phyloP scores from a whole-genome alignment of 78 protist genomes.

The Dictyostelium discoideum region dicty_2.7 NC_007088.5:4414501-4415000 shows the following conservation, averaged over 20 bases:
- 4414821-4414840: neutral
- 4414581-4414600: neutral
- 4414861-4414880: too few species aligned
- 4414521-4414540: neutral
- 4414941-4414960: too few species aligned
- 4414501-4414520: neutral
- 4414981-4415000: neutral
- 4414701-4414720: neutral
- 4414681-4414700: too few species aligned
- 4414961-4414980: neutral
- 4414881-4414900: too few species aligned
- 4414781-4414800: neutral
- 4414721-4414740: neutral
- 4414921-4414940: neutral
- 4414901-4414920: neutral
- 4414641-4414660: neutral
- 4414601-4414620: neutral
- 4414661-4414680: neutral
- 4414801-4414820: neutral
- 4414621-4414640: neutral
- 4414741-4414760: neutral
- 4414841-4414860: neutral
- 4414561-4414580: neutral
- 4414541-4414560: neutral
- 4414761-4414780: neutral